Evolutionary conservation across 495 filamentous ascomycete species (phyloP).

Genomic region (Xylaria grammica): DNA sequence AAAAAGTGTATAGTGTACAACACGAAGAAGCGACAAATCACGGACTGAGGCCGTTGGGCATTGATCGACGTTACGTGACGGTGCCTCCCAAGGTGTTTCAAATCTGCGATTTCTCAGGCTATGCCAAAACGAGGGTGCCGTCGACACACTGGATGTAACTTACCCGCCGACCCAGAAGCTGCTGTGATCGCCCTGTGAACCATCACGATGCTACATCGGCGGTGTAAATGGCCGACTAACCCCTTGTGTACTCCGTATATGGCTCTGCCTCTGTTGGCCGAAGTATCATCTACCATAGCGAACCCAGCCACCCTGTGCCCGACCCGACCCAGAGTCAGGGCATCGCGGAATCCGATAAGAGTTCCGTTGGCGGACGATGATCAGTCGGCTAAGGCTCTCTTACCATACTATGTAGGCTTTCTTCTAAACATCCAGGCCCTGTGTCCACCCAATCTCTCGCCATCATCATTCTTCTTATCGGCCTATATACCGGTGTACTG

Average conservation of each 20-base stretch:
- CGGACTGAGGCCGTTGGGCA: constrained; percentile 33
- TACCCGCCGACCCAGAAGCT: constrained; percentile 26
- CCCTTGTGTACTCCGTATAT: too few relatives aligned
- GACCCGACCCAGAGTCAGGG: too few relatives aligned
- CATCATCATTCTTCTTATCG: neutral
- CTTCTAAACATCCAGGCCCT: neutral
- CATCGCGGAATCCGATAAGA: constrained; percentile 10
- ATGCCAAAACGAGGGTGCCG: constrained; percentile 34
- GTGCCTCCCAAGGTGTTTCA: constrained; percentile 38
- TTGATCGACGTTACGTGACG: constrained; percentile 32
- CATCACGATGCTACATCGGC: constrained; percentile 1
- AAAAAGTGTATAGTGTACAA: constrained; percentile 7
- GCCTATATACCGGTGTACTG: neutral
- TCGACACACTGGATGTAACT: constrained; percentile 35
- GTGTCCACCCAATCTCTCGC: neutral
- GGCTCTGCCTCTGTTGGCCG: too few relatives aligned
- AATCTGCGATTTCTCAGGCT: constrained; percentile 35
- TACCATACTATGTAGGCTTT: neutral
- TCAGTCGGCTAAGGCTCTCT: constrained; percentile 13
- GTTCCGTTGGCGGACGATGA: neutral
- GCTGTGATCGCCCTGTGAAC: constrained; percentile 29
- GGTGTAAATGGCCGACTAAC: neutral
- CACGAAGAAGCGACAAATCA: constrained; percentile 12
- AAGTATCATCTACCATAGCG: too few relatives aligned
- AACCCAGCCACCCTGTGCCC: too few relatives aligned